Conservation (phyloP, 805 yeast genomes). For the Zygoascus ofunaensis region DNA sequence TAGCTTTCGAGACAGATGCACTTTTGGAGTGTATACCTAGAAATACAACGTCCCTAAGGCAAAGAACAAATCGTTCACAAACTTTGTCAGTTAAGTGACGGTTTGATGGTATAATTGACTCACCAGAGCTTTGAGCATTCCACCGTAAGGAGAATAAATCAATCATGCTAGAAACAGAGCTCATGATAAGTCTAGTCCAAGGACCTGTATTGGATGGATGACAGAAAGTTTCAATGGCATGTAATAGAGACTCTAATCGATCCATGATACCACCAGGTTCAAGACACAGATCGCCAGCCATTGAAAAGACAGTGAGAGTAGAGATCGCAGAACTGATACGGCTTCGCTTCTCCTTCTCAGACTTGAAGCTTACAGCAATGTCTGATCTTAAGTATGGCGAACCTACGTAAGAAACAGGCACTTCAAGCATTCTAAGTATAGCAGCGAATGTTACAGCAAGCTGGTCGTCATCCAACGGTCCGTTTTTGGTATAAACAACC, state of each 20-base stretch:
- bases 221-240: slow-evolving; percentile 66
- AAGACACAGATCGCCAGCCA: slow-evolving; percentile 39
- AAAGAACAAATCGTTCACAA: slow-evolving; percentile 38
- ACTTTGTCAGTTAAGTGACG: slow-evolving; percentile 15
- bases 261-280: slow-evolving; percentile 41
- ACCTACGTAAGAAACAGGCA: slow-evolving; percentile 41
- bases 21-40: slow-evolving; percentile 76
- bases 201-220: slow-evolving; percentile 91
- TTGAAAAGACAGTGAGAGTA: slow-evolving; percentile 51
- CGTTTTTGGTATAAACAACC: slow-evolving; percentile 41
- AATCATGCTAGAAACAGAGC: slow-evolving; percentile 51
- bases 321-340: slow-evolving; percentile 33
- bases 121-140: slow-evolving; percentile 27
- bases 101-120: slow-evolving; percentile 21
- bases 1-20: slow-evolving; percentile 43
- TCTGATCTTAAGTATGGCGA: slow-evolving; percentile 28
- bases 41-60: slow-evolving; percentile 47
- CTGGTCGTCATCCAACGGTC: slow-evolving; percentile 57
- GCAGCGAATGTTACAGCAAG: slow-evolving; percentile 49
- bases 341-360: slow-evolving; percentile 17
- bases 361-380: slow-evolving; percentile 17
- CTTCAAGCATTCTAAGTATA: slow-evolving; percentile 32
- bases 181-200: slow-evolving; percentile 72
- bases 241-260: slow-evolving; percentile 46
- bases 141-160: slow-evolving; percentile 29